Conservation (phyloP, 2,329 filamentous ascomycete species). For the Gremmenia infestans region DNA sequence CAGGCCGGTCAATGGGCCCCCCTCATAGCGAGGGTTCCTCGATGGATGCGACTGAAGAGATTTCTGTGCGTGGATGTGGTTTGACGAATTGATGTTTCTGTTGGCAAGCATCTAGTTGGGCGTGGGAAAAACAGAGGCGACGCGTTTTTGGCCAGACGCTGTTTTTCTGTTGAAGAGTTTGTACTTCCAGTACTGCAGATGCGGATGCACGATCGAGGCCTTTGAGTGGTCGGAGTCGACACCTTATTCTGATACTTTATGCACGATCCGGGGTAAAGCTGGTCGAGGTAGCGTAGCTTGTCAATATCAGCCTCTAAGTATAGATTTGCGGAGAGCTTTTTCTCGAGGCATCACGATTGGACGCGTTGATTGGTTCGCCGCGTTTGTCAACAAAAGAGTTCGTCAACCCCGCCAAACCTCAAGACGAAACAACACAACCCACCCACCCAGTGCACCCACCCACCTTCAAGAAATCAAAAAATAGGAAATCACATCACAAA, state of each 20-base stretch:
- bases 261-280: slow-evolving; percentile 2
- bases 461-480: background rate
- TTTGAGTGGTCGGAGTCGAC: background rate
- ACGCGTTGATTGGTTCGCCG: slow-evolving; percentile 25
- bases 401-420: slow-evolving; percentile 14
- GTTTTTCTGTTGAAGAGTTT: slow-evolving; percentile 2
- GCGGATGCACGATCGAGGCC: slow-evolving; percentile 11
- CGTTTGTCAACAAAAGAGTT: slow-evolving; percentile 17
- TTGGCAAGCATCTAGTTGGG: slow-evolving; percentile 15
- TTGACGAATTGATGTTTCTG: slow-evolving; percentile 2
- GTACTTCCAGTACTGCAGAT: slow-evolving; percentile 1
- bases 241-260: background rate
- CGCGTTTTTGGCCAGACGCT: slow-evolving; percentile 5
- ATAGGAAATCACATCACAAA: background rate
- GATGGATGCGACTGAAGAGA: slow-evolving; percentile 11
- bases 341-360: background rate
- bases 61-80: slow-evolving; percentile 4
- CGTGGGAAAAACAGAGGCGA: slow-evolving; percentile 7
- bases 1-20: slow-evolving; percentile 25
- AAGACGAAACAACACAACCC: slow-evolving; percentile 12
- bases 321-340: slow-evolving; percentile 3
- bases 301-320: background rate
- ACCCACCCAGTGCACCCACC: background rate
- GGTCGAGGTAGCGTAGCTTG: background rate
- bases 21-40: slow-evolving; percentile 20